phyloP scores from a whole-genome alignment of 2,329 filamentous ascomycete species.

The Juglanconis juglandina region DNA sequence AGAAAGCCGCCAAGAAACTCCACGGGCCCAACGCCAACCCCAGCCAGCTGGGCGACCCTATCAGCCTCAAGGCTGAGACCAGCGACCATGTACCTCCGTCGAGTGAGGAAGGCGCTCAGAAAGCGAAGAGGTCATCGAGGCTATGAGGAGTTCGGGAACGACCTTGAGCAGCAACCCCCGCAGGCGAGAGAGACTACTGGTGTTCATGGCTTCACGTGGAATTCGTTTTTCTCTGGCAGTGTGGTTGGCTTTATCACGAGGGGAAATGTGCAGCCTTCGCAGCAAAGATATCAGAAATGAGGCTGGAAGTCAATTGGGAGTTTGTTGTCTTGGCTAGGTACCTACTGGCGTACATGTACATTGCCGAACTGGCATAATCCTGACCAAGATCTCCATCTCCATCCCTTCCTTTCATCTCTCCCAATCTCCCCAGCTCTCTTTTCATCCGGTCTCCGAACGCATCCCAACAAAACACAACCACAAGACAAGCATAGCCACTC shows the following conservation, averaged over 20 bases:
- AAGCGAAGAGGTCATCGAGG: background rate
- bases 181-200: background rate
- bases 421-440: too few relatives aligned
- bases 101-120: constrained; percentile 9
- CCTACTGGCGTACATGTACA: too few relatives aligned
- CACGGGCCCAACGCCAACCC: constrained; percentile 15
- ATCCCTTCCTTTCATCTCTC: too few relatives aligned
- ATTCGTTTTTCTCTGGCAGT: constrained; percentile 7
- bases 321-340: background rate
- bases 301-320: background rate
- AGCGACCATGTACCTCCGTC: constrained; percentile 13
- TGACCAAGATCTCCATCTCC: too few relatives aligned
- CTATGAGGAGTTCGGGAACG: constrained; percentile 2
- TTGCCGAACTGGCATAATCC: too few relatives aligned
- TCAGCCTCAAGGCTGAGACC: constrained; percentile 17
- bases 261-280: constrained; percentile 10
- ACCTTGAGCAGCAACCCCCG: background rate
- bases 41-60: constrained; percentile 15
- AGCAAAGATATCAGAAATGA: background rate
- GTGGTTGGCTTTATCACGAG: constrained; percentile 11
- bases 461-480: too few relatives aligned
- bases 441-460: too few relatives aligned
- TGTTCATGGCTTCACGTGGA: background rate
- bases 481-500: too few relatives aligned
- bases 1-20: constrained; percentile 15